Evolutionary conservation across 1,284 basidiomycete genomes (phyloP), one percentile per base, ranked within the genome.

Genomic region (Irpex sp.): DNA sequence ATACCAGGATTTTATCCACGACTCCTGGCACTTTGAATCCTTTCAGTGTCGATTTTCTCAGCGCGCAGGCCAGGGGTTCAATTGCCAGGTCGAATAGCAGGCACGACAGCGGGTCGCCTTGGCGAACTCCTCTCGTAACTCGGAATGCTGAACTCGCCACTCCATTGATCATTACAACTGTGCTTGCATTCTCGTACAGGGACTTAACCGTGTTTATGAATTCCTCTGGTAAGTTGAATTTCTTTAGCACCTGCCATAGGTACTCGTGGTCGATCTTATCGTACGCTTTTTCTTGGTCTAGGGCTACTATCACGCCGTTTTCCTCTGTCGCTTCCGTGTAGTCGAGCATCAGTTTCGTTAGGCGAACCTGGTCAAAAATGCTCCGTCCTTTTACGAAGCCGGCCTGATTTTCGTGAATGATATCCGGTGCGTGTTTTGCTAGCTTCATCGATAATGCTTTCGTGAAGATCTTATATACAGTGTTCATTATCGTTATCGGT

Each of bases 251-350:
- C 5, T 55, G 3, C 71, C 73, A 74, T 0, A 76, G 69, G 62
- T 75, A 76, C 11, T 71, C 64, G 38, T 75, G 75, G 1, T 48
- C 58, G 0, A 77, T 71, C 31, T 66, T 70, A 57, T 77, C 73
- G 51, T 76, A 76, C 0, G 73, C 75, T 63, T 76, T 76, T 57
- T 76, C 74, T 58, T 77, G 73, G 64, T 75, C 74, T 0, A 77
- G 70, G 0, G 70, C 67, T 0, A 76, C 57, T 3, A 75, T 72
- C 0, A 61, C 57, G 0, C 74, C 72, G 19, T 75, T 65, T 11
- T 65, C 48, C 19, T 73, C 70, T 0, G 47, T 64, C 0, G 64
- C 65, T 38, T 74, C 73, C 0, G 71, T 67, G 31, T 66, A 72
- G 21, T 71, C 57, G 0, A 70, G 64, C 59, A 73, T 70, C 0